These are phyloP conservation scores for Clonostachys byssicola DNA, from an alignment of 2,329 filamentous ascomycete genomes.

Conservation along the genomic window DNA sequence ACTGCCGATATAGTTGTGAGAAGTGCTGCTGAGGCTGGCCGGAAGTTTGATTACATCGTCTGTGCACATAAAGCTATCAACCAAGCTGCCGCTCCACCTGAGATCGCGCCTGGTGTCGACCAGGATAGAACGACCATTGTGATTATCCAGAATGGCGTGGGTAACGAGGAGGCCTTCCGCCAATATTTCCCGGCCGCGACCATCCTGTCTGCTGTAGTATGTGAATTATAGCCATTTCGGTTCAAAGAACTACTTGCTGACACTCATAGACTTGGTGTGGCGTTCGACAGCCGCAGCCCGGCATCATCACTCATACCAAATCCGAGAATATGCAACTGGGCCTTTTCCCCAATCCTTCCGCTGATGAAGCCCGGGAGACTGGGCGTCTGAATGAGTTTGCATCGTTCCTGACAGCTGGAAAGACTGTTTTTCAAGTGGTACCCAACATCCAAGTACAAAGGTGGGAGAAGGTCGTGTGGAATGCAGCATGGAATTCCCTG, in stretches of 20 bases:
- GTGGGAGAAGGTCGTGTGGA: slow-evolving; percentile 58
- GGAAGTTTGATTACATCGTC: slow-evolving; percentile 55
- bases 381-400: slow-evolving; percentile 32
- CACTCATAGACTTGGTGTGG: slow-evolving; percentile 43
- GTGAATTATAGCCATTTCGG: slow-evolving; percentile 5
- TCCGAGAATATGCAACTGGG: slow-evolving; percentile 53
- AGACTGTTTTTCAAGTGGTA: slow-evolving; percentile 40
- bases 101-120: slow-evolving; percentile 56
- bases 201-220: slow-evolving; percentile 52
- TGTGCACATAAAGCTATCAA: slow-evolving; percentile 69
- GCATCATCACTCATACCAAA: slow-evolving; percentile 42
- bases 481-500: slow-evolving; percentile 58
- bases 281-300: slow-evolving; percentile 42
- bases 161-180: slow-evolving; percentile 62
- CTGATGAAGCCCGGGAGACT: slow-evolving; percentile 22
- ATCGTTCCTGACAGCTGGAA: slow-evolving; percentile 29
- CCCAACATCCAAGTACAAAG: slow-evolving; percentile 51
- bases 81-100: slow-evolving; percentile 57
- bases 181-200: slow-evolving; percentile 54
- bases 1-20: slow-evolving; percentile 25
- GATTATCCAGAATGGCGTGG: slow-evolving; percentile 67
- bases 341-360: slow-evolving; percentile 33
- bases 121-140: slow-evolving; percentile 50
- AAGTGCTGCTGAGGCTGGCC: slow-evolving; percentile 38
- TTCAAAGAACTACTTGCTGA: neutral